phyloP scores from a whole-genome alignment of 768 basidiomycete species.

The Tulasnella sp. region DNA sequence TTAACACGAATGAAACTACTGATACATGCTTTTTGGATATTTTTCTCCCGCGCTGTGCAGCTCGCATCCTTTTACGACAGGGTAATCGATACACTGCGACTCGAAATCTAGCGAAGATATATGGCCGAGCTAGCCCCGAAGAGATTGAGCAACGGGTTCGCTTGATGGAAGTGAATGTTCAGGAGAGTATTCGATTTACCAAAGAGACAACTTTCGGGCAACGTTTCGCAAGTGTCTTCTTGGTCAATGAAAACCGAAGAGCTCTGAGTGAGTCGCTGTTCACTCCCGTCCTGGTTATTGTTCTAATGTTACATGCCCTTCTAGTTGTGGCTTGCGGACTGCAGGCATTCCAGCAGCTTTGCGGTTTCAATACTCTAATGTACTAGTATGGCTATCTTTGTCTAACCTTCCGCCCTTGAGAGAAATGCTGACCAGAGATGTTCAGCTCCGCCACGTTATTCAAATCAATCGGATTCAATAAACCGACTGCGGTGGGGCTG shows the following conservation, averaged over 20 bases:
- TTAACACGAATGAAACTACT: not conserved
- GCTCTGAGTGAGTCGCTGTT: constrained; percentile 45
- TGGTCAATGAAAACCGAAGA: constrained; percentile 48
- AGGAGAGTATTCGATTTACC: constrained; percentile 48
- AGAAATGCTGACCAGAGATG: not conserved
- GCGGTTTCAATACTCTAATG: constrained; percentile 69
- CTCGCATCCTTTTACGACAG: constrained; percentile 53
- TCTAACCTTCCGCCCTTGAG: not conserved
- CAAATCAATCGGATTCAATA: constrained; percentile 67
- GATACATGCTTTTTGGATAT: not conserved
- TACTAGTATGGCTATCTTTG: constrained; percentile 15
- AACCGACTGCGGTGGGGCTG: constrained; percentile 70
- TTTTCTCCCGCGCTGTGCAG: constrained; percentile 21
- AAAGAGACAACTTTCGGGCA: constrained; percentile 50
- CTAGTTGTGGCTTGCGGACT: constrained; percentile 69
- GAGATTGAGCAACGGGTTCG: constrained; percentile 51
- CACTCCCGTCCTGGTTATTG: not conserved
- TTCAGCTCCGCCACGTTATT: constrained; percentile 65
- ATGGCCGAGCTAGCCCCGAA: constrained; percentile 47
- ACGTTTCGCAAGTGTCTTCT: constrained; percentile 43
- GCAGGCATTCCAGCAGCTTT: constrained; percentile 75
- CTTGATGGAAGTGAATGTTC: constrained; percentile 45
- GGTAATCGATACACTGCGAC: constrained; percentile 41
- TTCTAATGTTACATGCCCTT: not conserved
- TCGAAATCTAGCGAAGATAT: constrained; percentile 52